Evolutionary conservation across 1,139 yeast species (phyloP), one percentile per base, ranked within the genome.

Genomic region (Chernovozyma aurita): DNA sequence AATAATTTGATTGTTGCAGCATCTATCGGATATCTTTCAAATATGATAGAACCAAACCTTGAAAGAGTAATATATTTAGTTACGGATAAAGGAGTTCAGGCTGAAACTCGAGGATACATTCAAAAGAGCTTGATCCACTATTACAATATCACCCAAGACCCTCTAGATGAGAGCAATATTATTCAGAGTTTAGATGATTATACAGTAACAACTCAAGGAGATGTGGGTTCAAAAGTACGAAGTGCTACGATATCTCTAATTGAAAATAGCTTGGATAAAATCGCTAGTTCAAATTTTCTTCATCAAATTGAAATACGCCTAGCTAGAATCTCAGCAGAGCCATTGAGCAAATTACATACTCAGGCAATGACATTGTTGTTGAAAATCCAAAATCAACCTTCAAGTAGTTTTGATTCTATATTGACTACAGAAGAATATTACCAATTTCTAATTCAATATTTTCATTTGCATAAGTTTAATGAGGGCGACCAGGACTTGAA

Each of bases 211-310:
- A 76, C 75, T 35, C 84, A 78, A 52, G 92, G 92, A 14, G 92
- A 83, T 55, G 85, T 82, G 12, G 97, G 97, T 2, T 76, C 87
- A 27, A 73, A 79, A 52, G 73, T 87, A 1, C 65, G 97, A 35
- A 48, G 54, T 2, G 70, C 79, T 0, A 63, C 79, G 1, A 55
- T 82, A 5, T 42, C 52, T 7, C 51, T 76, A 4, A 51, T 81
- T 7, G 39, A 44, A 1, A 34, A 46, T 3, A 66, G 70, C 45
- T 31, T 49, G 4, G 39, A 38, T 0, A 13, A 27, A 15, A 36
- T 37, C 8, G 18, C 8, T 26, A 14, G 8, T 13, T 16, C 15
- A 6, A 7, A 6, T 13, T 12, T 39, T 26, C 25, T 25, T 7
- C 33, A 33, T 4, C 16, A 9, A 30, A 40, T 62, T 6, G 55